phyloP scores from a whole-genome alignment of 331 rosid species.

The Malus hybrid region DNA sequence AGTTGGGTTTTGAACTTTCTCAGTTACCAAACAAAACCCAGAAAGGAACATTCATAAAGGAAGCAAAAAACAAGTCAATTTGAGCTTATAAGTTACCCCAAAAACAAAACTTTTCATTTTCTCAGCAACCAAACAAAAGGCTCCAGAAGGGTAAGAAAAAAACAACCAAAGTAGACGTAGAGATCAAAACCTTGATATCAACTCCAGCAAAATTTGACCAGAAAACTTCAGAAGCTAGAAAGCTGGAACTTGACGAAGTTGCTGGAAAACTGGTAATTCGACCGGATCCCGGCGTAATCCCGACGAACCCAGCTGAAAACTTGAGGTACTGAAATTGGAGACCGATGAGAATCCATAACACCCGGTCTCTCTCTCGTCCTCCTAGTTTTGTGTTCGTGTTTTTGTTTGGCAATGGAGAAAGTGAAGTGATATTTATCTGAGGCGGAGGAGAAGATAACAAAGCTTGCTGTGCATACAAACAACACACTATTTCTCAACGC shows the following conservation, averaged over 20 bases:
- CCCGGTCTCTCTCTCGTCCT: background rate
- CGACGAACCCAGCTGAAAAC: constrained; percentile 18
- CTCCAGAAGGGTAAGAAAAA: background rate
- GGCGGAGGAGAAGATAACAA: constrained; percentile 11
- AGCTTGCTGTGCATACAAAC: background rate
- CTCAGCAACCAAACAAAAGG: background rate
- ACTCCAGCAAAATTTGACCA: constrained; percentile 6
- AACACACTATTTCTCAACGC: background rate
- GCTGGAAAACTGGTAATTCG: constrained; percentile 13
- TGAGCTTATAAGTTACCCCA: constrained; percentile 1
- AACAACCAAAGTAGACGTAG: background rate
- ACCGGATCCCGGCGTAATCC: constrained; percentile 26
- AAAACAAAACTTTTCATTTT: constrained; percentile 1
- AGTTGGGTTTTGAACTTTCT: background rate
- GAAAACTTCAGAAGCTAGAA: constrained; percentile 13
- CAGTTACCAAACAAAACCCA: constrained; percentile 3
- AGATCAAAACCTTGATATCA: constrained; percentile 32
- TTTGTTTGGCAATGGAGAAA: constrained; percentile 17
- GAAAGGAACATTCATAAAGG: background rate
- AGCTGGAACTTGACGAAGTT: constrained; percentile 20
- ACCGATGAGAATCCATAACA: constrained; percentile 34
- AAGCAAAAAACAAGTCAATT: constrained; percentile 2
- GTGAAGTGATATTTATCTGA: constrained; percentile 5
- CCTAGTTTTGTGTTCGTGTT: background rate
- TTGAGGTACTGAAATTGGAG: constrained; percentile 23